Conservation (phyloP, 2,329 filamentous ascomycete genomes). For the Sporothrix phasma region DNA sequence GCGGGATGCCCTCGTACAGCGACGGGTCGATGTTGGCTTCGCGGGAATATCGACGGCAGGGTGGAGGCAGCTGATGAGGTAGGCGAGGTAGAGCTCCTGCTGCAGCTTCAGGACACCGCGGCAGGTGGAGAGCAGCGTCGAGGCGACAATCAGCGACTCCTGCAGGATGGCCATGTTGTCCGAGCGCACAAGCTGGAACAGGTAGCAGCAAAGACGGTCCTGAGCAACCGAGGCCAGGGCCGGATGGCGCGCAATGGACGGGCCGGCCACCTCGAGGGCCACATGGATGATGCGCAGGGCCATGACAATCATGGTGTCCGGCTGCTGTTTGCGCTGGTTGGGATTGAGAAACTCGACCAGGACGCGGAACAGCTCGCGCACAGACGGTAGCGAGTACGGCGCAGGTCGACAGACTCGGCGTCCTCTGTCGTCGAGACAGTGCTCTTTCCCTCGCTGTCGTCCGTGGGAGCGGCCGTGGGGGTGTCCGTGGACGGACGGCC, state of each 20-base stretch:
- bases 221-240: conserved; percentile 79
- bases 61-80: conserved; percentile 87
- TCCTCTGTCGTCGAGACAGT: conserved; percentile 20
- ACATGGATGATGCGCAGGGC: conserved; percentile 94
- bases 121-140: conserved; percentile 84
- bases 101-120: conserved; percentile 86
- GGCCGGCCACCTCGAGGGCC: conserved; percentile 88
- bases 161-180: conserved; percentile 94
- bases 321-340: conserved; percentile 84
- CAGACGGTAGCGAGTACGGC: conserved; percentile 91
- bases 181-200: conserved; percentile 92
- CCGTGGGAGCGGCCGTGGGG: conserved; percentile 7
- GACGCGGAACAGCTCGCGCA: conserved; percentile 87
- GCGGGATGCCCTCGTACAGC: conserved; percentile 86
- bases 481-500: conserved; percentile 11
- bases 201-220: conserved; percentile 82
- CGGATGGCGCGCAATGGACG: conserved; percentile 87
- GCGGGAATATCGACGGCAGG: conserved; percentile 88
- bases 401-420: conserved; percentile 49
- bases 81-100: conserved; percentile 91
- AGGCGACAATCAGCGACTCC: conserved; percentile 83
- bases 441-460: conserved; percentile 18
- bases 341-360: conserved; percentile 90
- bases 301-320: conserved; percentile 95
- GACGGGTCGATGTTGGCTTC: conserved; percentile 85